Conservation (phyloP, 805 yeast genomes). For the Candida adriatica region DNA sequence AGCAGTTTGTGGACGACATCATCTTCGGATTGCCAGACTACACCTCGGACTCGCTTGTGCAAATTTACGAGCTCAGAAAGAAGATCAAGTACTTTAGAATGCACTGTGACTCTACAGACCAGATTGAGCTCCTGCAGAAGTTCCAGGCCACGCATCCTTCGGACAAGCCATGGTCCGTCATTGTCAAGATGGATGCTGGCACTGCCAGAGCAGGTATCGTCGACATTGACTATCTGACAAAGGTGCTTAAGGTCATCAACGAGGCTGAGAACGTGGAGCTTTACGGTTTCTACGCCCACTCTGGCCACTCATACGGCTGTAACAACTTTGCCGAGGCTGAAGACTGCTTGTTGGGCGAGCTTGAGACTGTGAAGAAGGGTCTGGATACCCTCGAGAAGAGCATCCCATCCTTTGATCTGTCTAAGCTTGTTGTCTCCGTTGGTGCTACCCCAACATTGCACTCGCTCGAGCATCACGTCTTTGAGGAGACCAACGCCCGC, state of each 20-base stretch:
- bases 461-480: constrained; percentile 34
- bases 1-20: constrained; percentile 35
- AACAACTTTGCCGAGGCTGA: constrained; percentile 39
- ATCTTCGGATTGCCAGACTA: constrained; percentile 55
- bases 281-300: constrained; percentile 72
- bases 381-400: constrained; percentile 27
- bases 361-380: constrained; percentile 50
- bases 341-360: constrained; percentile 45
- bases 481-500: constrained; percentile 9
- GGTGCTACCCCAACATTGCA: constrained; percentile 84
- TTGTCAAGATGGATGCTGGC: constrained; percentile 67
- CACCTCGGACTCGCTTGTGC: constrained; percentile 38
- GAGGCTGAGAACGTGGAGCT: constrained; percentile 33
- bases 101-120: constrained; percentile 57
- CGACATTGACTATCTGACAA: constrained; percentile 28
- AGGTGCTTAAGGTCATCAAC: constrained; percentile 28
- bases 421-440: constrained; percentile 48
- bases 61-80: constrained; percentile 37
- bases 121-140: constrained; percentile 39
- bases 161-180: constrained; percentile 49
- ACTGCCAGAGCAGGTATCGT: constrained; percentile 60
- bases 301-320: constrained; percentile 66
- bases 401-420: constrained; percentile 32
- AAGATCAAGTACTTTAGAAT: constrained; percentile 41
- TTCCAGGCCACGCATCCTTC: constrained; percentile 26